Evolutionary conservation across 148 eudicot genomes (phyloP), one percentile per base, ranked within the genome.

Genomic region (Camellia japonica): DNA sequence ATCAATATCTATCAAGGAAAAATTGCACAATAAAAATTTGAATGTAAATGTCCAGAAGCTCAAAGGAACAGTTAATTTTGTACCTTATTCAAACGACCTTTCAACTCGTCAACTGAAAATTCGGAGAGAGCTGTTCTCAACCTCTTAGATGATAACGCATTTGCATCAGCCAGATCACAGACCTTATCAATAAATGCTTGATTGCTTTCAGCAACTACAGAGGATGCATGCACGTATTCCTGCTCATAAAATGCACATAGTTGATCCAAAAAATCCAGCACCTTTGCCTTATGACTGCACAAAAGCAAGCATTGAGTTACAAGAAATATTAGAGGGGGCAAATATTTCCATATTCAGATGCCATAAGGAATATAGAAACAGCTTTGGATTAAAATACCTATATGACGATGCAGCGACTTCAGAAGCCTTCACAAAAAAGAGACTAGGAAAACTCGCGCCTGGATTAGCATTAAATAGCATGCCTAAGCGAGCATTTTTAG

Each of bases 401-500:
- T 93, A 90, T 78, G 92, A 86, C 6, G 92, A 86, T 61, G 89
- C 89, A 75, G 98, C 86, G 76, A 89, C 62, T 78, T 93, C 88
- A 80, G 88, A 84, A 68, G 83, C 82, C 87, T 96, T 92, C 78
- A 91, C 88, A 80, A 96, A 90, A 64, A 87, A 54, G 63, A 90
- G 90, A 85, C 86, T 85, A 74, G 90, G 85, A 78, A 87, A 86
- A 86, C 85, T 84, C 65, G 84, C 80, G 83, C 79, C 83, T 62
- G 84, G 75, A 70, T 81, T 80, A 18, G 85, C 84, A 85, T 83
- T 88, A 83, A 92, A 92, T 19, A 96, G 87, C 76, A 96, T 84
- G 20, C 98, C 99, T 51, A 96, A n/a, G 51, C 99, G 93, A 84
- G 98, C 91, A 80, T 56, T 86, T 86, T 86, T 81, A 76, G 99